phyloP scores from a whole-genome alignment of 2,329 filamentous ascomycete genomes.

The Colletotrichum sp. region DNA sequence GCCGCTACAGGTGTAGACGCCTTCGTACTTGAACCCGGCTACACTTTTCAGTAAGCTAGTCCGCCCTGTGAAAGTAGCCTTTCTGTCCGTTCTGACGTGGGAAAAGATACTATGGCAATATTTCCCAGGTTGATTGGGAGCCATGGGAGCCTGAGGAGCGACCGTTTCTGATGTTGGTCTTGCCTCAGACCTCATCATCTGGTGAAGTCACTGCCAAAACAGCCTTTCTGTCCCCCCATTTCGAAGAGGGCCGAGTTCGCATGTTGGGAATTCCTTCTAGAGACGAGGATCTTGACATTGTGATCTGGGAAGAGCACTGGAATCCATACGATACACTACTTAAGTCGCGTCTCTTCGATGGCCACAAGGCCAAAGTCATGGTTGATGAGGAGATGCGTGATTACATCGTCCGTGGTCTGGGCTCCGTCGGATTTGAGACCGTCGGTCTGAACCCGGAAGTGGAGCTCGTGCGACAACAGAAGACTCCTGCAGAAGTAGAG shows the following conservation, averaged over 20 bases:
- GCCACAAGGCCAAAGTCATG: slow-evolving; percentile 51
- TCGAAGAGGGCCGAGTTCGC: slow-evolving; percentile 64
- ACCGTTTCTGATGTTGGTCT: slow-evolving; percentile 66
- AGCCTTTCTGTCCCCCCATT: slow-evolving; percentile 63
- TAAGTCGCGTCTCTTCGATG: slow-evolving; percentile 44
- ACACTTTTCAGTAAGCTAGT: slow-evolving; percentile 59
- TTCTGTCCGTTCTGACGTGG: neutral
- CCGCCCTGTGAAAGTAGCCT: neutral
- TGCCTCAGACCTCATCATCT: slow-evolving; percentile 44
- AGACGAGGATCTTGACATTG: slow-evolving; percentile 53
- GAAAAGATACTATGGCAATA: slow-evolving; percentile 60
- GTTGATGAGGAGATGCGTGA: slow-evolving; percentile 70
- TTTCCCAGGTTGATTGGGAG: slow-evolving; percentile 67
- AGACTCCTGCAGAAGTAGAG: slow-evolving; percentile 60
- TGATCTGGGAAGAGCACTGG: slow-evolving; percentile 70
- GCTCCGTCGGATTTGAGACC: slow-evolving; percentile 58
- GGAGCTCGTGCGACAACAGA: slow-evolving; percentile 64
- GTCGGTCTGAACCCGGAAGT: slow-evolving; percentile 58
- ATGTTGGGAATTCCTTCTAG: slow-evolving; percentile 63
- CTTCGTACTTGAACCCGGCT: slow-evolving; percentile 68
- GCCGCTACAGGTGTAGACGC: slow-evolving; percentile 56
- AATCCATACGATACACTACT: slow-evolving; percentile 63
- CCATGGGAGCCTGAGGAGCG: slow-evolving; percentile 70
- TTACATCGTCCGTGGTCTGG: slow-evolving; percentile 64
- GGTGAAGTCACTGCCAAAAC: slow-evolving; percentile 57